These are phyloP conservation scores for Polyrhizophydium stewartii DNA, from an alignment of 371 early-diverging fungal genomes.

Conservation along the genomic window DNA sequence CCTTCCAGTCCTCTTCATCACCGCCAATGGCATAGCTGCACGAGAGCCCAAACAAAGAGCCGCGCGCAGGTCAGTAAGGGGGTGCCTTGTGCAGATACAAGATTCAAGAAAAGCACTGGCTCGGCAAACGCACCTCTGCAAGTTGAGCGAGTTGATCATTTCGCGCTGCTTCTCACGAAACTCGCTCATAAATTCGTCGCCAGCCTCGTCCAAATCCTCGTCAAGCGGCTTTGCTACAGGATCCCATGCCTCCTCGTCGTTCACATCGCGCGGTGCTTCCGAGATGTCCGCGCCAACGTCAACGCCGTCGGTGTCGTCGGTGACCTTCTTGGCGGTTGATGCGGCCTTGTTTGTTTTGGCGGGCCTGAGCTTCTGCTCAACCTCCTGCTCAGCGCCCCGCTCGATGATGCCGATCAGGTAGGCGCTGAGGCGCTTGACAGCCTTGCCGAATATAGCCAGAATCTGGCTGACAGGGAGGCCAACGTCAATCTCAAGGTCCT, in stretches of 20 bases:
- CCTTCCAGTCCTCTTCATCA: constrained; percentile 64
- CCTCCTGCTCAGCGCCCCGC: constrained; percentile 16
- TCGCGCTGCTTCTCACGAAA: constrained; percentile 77
- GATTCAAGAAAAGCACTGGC: background rate
- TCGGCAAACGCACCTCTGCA: constrained; percentile 56
- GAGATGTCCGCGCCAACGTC: constrained; percentile 1
- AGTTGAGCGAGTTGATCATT: constrained; percentile 74
- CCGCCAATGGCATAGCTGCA: constrained; percentile 69
- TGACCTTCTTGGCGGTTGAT: constrained; percentile 9
- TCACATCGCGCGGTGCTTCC: constrained; percentile 40
- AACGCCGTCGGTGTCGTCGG: constrained; percentile 3
- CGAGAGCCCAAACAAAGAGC: background rate
- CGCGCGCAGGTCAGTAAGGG: background rate
- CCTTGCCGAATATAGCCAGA: constrained; percentile 90
- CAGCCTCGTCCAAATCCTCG: constrained; percentile 79
- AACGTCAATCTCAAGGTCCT: constrained; percentile 83
- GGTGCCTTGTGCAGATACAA: background rate
- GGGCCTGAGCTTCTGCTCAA: background rate
- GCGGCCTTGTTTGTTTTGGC: constrained; percentile 4
- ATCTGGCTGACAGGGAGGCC: constrained; percentile 77
- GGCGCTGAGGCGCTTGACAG: constrained; percentile 66
- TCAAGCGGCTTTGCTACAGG: constrained; percentile 69
- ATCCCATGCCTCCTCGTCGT: constrained; percentile 82
- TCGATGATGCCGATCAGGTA: constrained; percentile 33
- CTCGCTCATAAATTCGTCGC: constrained; percentile 58